Evolutionary conservation across 176 grass and related monocot species (phyloP), one percentile per base, ranked within the genome.

Genomic region (Raddia distichophylla): DNA sequence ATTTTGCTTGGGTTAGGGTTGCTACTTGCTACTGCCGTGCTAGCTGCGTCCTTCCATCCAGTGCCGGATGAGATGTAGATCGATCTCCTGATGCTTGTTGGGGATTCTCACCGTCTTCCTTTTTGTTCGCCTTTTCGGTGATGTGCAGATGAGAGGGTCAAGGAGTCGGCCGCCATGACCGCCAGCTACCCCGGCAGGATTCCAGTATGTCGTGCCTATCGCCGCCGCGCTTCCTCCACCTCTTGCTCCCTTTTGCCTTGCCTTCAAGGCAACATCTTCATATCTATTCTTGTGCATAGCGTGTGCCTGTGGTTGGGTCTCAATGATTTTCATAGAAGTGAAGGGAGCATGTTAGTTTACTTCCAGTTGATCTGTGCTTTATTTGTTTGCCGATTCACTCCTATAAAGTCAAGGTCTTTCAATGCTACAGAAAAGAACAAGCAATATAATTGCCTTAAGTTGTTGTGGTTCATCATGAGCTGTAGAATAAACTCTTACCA

Each of bases 91-190:
- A 17, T 22, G 10, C 52, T 18, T 47, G 45, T 3, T 18, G 72
- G 37, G 3, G 37, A 40, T 40, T 40, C 37, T 40, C 2, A 40
- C 4, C 37, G 2, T 5, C 37, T 27, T 8, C 4, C 8, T 44
- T 42, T 56, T 17, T 54, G 67, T 51, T 6, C 45, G 48, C 0
- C 27, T 54, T 74, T 51, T 6, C 45, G 48, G 0, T 35, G 2
- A 45, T 80, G 35, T 81, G 69, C 87, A 91, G 88, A 87, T 67
- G 90, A 93, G 71, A 84, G 93, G 80, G 1, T 80, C 35, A 55
- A 84, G 27, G 93, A 96, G 73, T 92, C 90, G 12, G 76, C 88
- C 15, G 49, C 83, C 80, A 93, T 93, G 65, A 81, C 93, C 22
- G 83, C 93, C 77, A 89, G 76, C 51, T 93, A 93, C 51, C 93